These are phyloP conservation scores for Proliferodiscus dingleyae DNA, from an alignment of 2,329 filamentous ascomycete species.

Conservation along the genomic window DNA sequence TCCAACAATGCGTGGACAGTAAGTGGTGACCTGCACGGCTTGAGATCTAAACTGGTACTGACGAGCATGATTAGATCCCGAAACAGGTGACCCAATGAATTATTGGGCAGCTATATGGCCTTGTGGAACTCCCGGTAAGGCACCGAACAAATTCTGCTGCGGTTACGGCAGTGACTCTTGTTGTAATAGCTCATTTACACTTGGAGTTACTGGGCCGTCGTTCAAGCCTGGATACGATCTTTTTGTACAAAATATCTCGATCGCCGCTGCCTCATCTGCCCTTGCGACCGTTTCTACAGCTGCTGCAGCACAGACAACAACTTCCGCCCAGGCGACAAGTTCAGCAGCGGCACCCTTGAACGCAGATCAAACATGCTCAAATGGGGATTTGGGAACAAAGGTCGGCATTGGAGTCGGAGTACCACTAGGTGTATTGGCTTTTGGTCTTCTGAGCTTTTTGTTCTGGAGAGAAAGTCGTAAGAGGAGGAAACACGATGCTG, in stretches of 20 bases:
- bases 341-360: not conserved
- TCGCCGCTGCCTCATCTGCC: not conserved
- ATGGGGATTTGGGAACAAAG: constrained; percentile 13
- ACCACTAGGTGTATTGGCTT: constrained; percentile 14
- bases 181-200: constrained; percentile 7
- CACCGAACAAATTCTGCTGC: constrained; percentile 11
- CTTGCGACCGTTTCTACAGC: not conserved
- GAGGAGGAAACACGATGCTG: not conserved
- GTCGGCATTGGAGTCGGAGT: constrained; percentile 18
- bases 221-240: constrained; percentile 16
- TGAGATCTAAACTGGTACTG: not conserved
- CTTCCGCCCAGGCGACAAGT: not conserved
- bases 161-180: constrained; percentile 9
- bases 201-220: constrained; percentile 7
- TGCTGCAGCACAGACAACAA: not conserved
- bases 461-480: constrained; percentile 14
- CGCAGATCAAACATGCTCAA: not conserved
- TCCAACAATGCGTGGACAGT: constrained; percentile 13
- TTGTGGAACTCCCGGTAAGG: constrained; percentile 7
- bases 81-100: constrained; percentile 3
- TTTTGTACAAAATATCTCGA: constrained; percentile 5
- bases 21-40: not conserved
- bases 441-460: constrained; percentile 13
- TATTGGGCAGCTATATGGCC: constrained; percentile 9
- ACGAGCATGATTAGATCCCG: constrained; percentile 10